Evolutionary conservation across 2,329 filamentous ascomycete genomes (phyloP).

Genomic region (Ascochyta lentis): DNA sequence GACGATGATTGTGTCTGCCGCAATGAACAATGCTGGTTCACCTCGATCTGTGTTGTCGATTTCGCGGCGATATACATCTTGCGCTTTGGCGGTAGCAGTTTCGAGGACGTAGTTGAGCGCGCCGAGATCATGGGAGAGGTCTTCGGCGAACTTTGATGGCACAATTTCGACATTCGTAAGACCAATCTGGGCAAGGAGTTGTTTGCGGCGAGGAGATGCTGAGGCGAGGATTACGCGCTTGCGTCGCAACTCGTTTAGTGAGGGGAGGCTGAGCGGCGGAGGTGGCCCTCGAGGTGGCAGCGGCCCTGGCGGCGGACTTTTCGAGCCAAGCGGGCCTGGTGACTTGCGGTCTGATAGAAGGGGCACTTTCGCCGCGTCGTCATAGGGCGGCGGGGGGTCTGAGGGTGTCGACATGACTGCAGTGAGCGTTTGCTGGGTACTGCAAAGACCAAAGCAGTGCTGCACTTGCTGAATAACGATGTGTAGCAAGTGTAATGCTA

Average conservation of each 20-base stretch:
- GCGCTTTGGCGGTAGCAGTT: constrained; percentile 83
- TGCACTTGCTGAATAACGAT: background rate
- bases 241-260: constrained; percentile 75
- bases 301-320: constrained; percentile 40
- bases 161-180: constrained; percentile 82
- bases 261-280: constrained; percentile 78
- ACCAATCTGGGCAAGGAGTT: constrained; percentile 82
- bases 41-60: constrained; percentile 62
- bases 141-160: constrained; percentile 82
- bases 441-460: background rate
- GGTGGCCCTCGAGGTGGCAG: constrained; percentile 67
- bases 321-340: constrained; percentile 22
- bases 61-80: constrained; percentile 71
- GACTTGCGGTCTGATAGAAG: constrained; percentile 25
- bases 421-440: background rate
- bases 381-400: constrained; percentile 53
- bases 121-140: constrained; percentile 85
- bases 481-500: background rate
- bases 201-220: constrained; percentile 81
- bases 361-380: constrained; percentile 40
- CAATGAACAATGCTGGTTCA: constrained; percentile 85
- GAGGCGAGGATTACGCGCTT: constrained; percentile 90
- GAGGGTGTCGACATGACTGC: constrained; percentile 10
- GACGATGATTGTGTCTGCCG: constrained; percentile 90
- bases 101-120: constrained; percentile 91